Conservation (phyloP, 768 basidiomycete genomes). For the Tulasnella sp. region DNA sequence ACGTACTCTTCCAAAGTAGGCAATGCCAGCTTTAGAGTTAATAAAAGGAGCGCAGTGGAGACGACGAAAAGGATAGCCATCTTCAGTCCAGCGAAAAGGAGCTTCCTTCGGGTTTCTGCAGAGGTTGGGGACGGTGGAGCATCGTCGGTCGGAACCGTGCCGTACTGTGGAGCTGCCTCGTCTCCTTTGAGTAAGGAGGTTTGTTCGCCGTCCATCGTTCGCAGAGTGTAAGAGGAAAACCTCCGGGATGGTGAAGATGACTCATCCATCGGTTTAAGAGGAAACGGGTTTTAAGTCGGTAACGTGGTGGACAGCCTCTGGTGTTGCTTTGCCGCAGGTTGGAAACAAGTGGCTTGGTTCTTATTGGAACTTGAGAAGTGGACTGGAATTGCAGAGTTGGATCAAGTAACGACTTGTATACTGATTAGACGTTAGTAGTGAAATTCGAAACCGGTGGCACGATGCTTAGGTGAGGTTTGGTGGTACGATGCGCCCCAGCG, state of each 20-base stretch:
- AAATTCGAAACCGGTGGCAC: background rate
- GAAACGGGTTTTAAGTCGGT: background rate
- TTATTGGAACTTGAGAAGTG: background rate
- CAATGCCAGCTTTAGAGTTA: conserved; percentile 70
- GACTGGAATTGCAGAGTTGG: background rate
- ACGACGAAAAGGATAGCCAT: conserved; percentile 70
- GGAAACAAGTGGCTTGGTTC: background rate
- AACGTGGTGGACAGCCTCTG: conserved; percentile 1
- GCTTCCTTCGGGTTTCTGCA: conserved; percentile 22
- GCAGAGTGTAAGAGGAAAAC: background rate
- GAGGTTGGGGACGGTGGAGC: conserved; percentile 5
- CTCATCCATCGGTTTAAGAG: background rate
- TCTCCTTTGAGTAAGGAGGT: conserved; percentile 6
- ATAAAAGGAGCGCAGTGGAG: conserved; percentile 61
- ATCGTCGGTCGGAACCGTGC: conserved; percentile 26
- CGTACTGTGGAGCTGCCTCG: conserved; percentile 35
- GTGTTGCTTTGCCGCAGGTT: background rate
- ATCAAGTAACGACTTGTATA: background rate
- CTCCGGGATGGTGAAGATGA: conserved; percentile 1
- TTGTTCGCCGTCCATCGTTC: conserved; percentile 5
- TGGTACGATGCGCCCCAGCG: background rate
- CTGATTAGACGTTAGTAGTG: background rate
- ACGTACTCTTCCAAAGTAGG: conserved; percentile 73
- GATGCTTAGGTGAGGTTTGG: background rate
- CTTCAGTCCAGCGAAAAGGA: conserved; percentile 76